Conservation (phyloP, 176 grass and related monocot genomes). For the Bonia amplexicaulis region DNA sequence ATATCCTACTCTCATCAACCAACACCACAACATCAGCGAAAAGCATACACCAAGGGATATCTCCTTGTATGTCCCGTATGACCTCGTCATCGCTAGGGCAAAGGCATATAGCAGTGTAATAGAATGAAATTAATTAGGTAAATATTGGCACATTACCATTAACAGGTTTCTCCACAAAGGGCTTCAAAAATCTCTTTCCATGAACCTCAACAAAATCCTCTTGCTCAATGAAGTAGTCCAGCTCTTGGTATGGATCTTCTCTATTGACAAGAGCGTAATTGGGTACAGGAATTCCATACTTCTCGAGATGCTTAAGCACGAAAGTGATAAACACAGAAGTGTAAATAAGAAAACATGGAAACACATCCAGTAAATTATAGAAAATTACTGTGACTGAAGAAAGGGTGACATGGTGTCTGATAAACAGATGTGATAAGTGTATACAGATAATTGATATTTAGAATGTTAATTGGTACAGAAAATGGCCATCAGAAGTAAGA, state of each 20-base stretch:
- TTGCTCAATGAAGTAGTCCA: slow-evolving; percentile 92
- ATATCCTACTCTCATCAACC: too few relatives aligned
- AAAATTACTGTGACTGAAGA: neutral
- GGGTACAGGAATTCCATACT: slow-evolving; percentile 81
- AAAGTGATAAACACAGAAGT: neutral
- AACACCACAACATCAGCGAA: too few relatives aligned
- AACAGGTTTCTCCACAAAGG: slow-evolving; percentile 98
- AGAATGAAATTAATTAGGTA: slow-evolving; percentile 1
- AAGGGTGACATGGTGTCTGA: neutral
- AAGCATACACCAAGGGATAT: too few relatives aligned
- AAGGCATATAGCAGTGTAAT: neutral
- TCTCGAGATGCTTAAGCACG: slow-evolving; percentile 70
- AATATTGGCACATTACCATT: slow-evolving; percentile 55
- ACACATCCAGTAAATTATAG: neutral
- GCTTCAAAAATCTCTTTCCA: slow-evolving; percentile 84
- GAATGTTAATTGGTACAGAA: neutral
- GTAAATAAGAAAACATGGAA: neutral
- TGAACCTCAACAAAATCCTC: slow-evolving; percentile 96
- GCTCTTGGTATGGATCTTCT: slow-evolving; percentile 91
- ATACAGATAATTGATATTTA: neutral
- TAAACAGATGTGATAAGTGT: neutral
- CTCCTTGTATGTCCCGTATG: too few relatives aligned
- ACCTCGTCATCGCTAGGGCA: too few relatives aligned
- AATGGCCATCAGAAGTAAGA: slow-evolving; percentile 1
- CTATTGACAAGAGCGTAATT: slow-evolving; percentile 91